Evolutionary conservation across 2,329 filamentous ascomycete species (phyloP), one percentile per base, ranked within the genome.

Genomic region (Diaporthe longicolla): DNA sequence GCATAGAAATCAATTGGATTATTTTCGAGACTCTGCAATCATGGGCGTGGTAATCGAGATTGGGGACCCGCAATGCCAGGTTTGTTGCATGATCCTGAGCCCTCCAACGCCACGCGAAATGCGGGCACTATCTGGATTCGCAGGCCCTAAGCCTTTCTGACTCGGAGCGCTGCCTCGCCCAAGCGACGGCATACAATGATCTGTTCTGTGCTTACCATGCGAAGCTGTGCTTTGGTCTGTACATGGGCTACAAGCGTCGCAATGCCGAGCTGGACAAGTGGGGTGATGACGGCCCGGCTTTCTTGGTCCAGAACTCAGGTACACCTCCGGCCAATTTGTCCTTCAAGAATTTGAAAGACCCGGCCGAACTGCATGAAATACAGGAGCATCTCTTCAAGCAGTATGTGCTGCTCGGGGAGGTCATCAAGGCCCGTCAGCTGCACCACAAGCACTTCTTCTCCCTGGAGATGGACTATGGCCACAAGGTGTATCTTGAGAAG

Each of bases 211-310:
- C 75, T 29, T 85, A 83, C 72, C 84, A 85, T 75, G 82, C 83
- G 0, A 82, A 80, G 71, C 84, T 86, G 76, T 84, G 82, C 73
- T 81, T 84, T 76, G 84, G 83, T 76, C 80, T 88, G 5, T 88
- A 88, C 77, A 81, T 82, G 68, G 87, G 86, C 11, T 88, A 88
- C 78, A 88, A 88, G 76, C 82, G 79, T 54, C 84, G 85, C 55
- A 87, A 87, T 77, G 80, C 82, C 11, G 80, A 82, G 61, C 82
- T 88, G 5, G 85, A 88, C 71, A 73, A 74, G 5, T 76, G 85
- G 21, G 75, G 80, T 4, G 78, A 78, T 15, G 75, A 79, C 43
- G 80, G 78, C 3, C 85, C 85, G n/a, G 32, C 77, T 24, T 86
- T 83, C 74, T 79, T 87, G 13, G 79, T 78, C 21, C 76, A 77